Base-by-base conservation (phyloP, 305 asterid genomes). In the Ajuga reptans region DNA sequence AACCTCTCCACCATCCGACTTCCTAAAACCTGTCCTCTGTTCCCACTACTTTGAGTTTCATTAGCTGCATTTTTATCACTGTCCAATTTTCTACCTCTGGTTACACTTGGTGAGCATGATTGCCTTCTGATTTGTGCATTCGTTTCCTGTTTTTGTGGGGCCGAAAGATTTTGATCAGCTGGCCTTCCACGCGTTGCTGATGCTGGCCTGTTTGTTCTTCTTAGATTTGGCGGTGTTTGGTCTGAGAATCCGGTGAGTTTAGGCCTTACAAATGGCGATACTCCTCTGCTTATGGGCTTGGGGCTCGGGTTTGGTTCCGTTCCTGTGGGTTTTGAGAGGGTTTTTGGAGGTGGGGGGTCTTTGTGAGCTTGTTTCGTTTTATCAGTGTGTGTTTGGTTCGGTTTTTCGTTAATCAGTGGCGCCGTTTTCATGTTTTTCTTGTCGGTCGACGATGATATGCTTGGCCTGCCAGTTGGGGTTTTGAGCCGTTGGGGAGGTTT, bases 1-100 rank as follows among this genome's bases (percentile, higher is more conserved):
- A 89, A 84, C 75, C 77, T 86, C 63, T 89, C 95, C 72, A 89
- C 87, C 95, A 89, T 89, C 56, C 78, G 64, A 56, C 96, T 87
- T 9, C 96, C 96, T 66, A 82, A 6, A 52, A 89, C 84, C 37
- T 87, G 92, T 36, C 68, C 73, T 58, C 72, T 60, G 29, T 53
- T 83, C 29, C 77, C 81, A 12, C 43, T 51, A 34, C 43, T n/a
- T n/a, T n/a, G n/a, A n/a, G n/a, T 55, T 10, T 58, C 71, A 42
- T 42, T 72, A 1, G 58, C 64, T 14, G 11, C 41, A 65, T 52
- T 79, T 53, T 69, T 68, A 15, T 21, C 27, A 21, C 27, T 21
- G 27, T 75, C 88, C 66, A 51, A 62, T 67, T 76, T 84, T 0
- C 90, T 72, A 9, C 89, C 90, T 59, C 87, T 78, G 0, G 75